Base-by-base conservation (phyloP, 169 alveolate species). In the Hepatocystis sp. region DNA sequence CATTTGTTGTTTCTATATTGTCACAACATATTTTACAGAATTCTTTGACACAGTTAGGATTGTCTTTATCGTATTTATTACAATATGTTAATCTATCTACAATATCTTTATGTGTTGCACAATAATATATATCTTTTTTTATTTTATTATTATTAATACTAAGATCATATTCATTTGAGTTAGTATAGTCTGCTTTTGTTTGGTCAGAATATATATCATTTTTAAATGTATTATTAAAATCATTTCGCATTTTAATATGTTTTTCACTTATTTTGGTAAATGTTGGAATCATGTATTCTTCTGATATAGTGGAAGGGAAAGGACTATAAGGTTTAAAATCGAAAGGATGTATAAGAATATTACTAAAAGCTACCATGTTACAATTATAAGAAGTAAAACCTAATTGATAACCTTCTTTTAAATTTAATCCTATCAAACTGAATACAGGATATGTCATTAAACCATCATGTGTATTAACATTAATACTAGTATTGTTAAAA, bases 321-420 rank as follows among this genome's bases (percentile, higher is more conserved):
- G 84, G 90, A 84, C 66, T 66, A 4, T 66, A 66, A 19, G 84
- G 84, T 60, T 86, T 67, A 36, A 67, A 85, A 30, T 92, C 91
- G 39, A 85, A 90, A 17, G 95, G 95, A 39, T 51, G 88, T 39
- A 92, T 66, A 21, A 88, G 40, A 32, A 94, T 84, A 46, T 91
- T 76, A 15, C 96, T 63, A 84, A 93, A 94, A 0, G 97, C 95
- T n/a, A 92, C 91, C 11, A 94, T 94, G n/a, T 91, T 90, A 76
- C 97, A 94, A 19, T 90, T 89, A 58, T 91, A 61, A 30, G 95
- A 86, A 40, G 93, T 49, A 21, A 94, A 85, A 13, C 96, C 97
- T 0, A 94, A 91, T 42, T 94, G 52, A 4, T 96, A 93, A 8
- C 93, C 93, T 13, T 61, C 67, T 51, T 21, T 49, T 44, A 93